Conservation (phyloP, 192 early-diverging fungal genomes). For the Coemansia sp. region DNA sequence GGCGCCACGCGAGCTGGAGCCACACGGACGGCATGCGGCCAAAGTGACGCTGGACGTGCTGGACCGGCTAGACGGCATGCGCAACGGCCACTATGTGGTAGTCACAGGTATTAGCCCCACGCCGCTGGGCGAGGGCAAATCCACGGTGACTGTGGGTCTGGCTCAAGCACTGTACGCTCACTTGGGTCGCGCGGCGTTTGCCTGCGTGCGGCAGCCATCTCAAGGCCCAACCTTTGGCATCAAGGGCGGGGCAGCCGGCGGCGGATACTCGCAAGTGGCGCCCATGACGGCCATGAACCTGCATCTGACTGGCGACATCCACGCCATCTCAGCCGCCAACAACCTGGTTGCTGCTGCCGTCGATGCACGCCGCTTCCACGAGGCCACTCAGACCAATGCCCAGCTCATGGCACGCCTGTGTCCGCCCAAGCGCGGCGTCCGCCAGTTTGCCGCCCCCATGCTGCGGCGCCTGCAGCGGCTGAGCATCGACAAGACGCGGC, state of each 20-base stretch:
- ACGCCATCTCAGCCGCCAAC: conserved; percentile 97
- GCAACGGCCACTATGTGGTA: conserved; percentile 91
- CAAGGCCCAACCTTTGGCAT: conserved; percentile 99
- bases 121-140: conserved; percentile 98
- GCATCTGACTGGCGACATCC: conserved; percentile 98
- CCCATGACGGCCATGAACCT: conserved; percentile 99
- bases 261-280: conserved; percentile 98
- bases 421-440: conserved; percentile 84
- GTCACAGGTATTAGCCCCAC: conserved; percentile 99
- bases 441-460: conserved; percentile 85
- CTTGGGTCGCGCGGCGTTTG: conserved; percentile 83
- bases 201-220: conserved; percentile 98
- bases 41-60: conserved; percentile 86
- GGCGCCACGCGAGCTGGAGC: conserved; percentile 74
- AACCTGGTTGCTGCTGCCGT: conserved; percentile 97
- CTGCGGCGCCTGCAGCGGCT: conserved; percentile 73
- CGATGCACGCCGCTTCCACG: conserved; percentile 98
- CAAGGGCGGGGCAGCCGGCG: conserved; percentile 98
- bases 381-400: conserved; percentile 68
- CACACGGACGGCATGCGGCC: conserved; percentile 87
- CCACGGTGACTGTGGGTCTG: conserved; percentile 95
- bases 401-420: conserved; percentile 90
- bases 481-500: conserved; percentile 80
- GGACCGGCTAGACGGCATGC: conserved; percentile 76
- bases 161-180: conserved; percentile 96